Base-by-base conservation (phyloP, 306 rosid species). In the Carpinus viminea region DNA sequence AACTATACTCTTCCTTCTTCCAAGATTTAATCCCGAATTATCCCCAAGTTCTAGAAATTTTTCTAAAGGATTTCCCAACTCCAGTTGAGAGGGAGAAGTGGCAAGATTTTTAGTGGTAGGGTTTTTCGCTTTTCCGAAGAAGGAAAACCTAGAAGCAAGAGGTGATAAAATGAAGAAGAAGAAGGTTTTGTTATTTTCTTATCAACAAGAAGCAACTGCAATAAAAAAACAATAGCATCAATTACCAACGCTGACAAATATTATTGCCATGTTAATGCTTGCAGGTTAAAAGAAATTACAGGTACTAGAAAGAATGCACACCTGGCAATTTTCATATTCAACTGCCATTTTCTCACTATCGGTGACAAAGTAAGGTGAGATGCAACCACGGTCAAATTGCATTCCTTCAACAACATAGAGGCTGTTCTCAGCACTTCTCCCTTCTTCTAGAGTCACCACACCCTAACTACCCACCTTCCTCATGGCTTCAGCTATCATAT, bases 301-400 rank as follows among this genome's bases (percentile, higher is more conserved):
- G 12, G 21, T 8, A 3, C 18, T 31, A 1, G 16, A 36, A 28
- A 38, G 46, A 7, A 70, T 20, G 16, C 24, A 45, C 46, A 95
- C 99, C 99, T 93, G 91, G 85, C 99, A 96, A 85, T 96, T 96
- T 56, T 96, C 99, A 79, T 11, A 96, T 79, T 96, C 99, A 54
- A 96, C 99, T 0, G 98, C 64, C 99, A 96, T 96, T 80, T 96
- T 96, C 87, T 96, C 99, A 45, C 98, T 96, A 74, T 96, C 99
- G 8, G 99, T 96, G 56, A 96, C 99, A 34, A 96, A 96, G 82
- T 96, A 96, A 26, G 99, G 99, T 1, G 99, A 96, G 80, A 93
- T 93, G 52, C 91, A 96, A 70, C 99, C 99, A 18, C 99, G 93
- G 78, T 96, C 98, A n/a, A 96, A 96, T 77, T 96, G 99, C 99